A percentile compares a stretch with the other conserved stretches of the same genome.
phyloP scores from a whole-genome alignment of 129 eudicot species.

The Flaveria bidentis region DNA sequence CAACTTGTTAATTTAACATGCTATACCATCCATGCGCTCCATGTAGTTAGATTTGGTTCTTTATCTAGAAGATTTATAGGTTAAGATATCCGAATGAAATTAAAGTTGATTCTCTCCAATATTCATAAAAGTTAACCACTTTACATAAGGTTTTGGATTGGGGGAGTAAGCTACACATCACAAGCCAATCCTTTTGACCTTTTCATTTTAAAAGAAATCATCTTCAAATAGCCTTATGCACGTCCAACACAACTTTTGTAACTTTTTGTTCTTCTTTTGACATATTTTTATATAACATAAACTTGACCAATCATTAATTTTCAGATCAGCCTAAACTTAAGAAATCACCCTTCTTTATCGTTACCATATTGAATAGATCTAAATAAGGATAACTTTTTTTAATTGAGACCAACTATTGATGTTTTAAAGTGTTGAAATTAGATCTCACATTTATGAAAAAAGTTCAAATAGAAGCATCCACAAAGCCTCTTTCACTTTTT shows the following conservation, averaged over 20 bases:
- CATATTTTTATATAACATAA: not conserved
- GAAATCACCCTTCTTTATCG: not conserved
- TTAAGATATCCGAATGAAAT: not conserved
- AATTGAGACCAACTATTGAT: not conserved
- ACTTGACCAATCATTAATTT: conserved; percentile 20
- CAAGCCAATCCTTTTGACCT: conserved; percentile 28
- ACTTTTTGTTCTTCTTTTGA: not conserved
- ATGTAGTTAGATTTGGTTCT: not conserved
- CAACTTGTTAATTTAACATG: too few species aligned
- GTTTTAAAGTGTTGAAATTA: too few species aligned
- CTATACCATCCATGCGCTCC: not conserved
- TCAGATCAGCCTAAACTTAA: not conserved
- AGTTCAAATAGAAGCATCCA: conserved; percentile 12
- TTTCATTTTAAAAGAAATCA: conserved; percentile 15
- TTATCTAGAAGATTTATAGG: not conserved
- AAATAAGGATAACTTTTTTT: not conserved
- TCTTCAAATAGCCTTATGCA: conserved; percentile 29
- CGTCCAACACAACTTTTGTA: conserved; percentile 19
- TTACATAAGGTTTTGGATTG: conserved; percentile 16
- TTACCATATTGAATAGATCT: not conserved
- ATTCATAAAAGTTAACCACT: conserved; percentile 19
- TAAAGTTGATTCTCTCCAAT: not conserved
- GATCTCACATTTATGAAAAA: not conserved
- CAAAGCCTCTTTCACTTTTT: conserved; percentile 24
- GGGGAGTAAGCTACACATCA: conserved; percentile 32